These are phyloP conservation scores for Erigeron canadensis DNA, from an alignment of 129 eudicot genomes.

Conservation along the genomic window DNA sequence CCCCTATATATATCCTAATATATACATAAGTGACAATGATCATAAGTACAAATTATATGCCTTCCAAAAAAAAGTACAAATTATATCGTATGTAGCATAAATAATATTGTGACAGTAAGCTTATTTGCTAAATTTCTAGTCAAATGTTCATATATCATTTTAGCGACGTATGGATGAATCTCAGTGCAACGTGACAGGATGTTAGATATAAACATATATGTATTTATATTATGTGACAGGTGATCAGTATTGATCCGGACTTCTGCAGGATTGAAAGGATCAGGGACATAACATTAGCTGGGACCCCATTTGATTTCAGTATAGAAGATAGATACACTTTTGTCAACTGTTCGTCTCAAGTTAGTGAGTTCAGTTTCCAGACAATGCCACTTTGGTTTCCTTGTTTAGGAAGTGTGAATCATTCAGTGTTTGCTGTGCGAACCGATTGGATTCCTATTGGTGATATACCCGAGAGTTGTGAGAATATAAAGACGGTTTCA, in stretches of 20 bases:
- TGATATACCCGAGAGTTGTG: constrained; percentile 42
- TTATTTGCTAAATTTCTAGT: not conserved
- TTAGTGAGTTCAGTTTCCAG: constrained; percentile 6
- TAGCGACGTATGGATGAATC: not conserved
- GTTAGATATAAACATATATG: not conserved
- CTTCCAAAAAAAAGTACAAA: too few species aligned
- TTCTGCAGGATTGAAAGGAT: constrained; percentile 29
- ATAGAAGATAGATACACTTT: constrained; percentile 28
- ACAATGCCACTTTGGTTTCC: constrained; percentile 30
- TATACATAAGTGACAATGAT: too few species aligned
- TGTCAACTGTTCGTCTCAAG: constrained; percentile 49
- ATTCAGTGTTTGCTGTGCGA: constrained; percentile 42
- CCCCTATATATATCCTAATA: too few species aligned
- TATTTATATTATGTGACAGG: constrained; percentile 16
- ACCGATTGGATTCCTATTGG: constrained; percentile 15
- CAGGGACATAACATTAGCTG: constrained; percentile 3
- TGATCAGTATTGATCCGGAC: constrained; percentile 21
- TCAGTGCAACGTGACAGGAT: not conserved
- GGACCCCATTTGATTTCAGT: constrained; percentile 32
- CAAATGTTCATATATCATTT: not conserved
- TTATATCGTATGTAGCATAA: too few species aligned
- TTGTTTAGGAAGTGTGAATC: constrained; percentile 45
- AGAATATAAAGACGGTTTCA: constrained; percentile 24
- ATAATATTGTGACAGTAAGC: too few species aligned
- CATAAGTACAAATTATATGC: too few species aligned